Conservation (phyloP, 768 basidiomycete genomes). For the Termitomyces sp. region DNA sequence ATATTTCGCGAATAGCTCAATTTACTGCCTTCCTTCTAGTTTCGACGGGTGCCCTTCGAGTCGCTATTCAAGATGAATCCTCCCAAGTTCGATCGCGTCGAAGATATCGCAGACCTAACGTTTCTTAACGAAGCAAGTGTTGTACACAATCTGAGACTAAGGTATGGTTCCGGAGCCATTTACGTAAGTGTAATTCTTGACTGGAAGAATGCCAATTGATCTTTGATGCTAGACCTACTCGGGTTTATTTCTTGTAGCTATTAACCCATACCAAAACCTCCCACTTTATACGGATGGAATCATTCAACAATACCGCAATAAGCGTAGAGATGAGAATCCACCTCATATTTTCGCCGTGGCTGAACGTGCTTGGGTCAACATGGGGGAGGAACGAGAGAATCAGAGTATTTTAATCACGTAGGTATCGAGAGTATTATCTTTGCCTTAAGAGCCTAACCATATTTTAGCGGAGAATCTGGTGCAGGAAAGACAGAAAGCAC, state of each 20-base stretch:
- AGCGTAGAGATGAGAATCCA: constrained; percentile 86
- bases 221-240: constrained; percentile 71
- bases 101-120: constrained; percentile 97
- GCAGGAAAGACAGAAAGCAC: constrained; percentile 99
- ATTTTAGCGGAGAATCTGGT: constrained; percentile 88
- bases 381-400: constrained; percentile 95
- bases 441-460: constrained; percentile 11
- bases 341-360: constrained; percentile 98
- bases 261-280: constrained; percentile 93
- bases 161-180: constrained; percentile 90
- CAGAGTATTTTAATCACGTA: constrained; percentile 99
- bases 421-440: constrained; percentile 27
- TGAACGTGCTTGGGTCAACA: constrained; percentile 96
- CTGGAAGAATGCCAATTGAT: constrained; percentile 5
- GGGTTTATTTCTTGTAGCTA: constrained; percentile 95
- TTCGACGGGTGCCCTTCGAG: constrained; percentile 64
- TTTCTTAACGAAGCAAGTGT: constrained; percentile 98
- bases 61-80: constrained; percentile 95
- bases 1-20: not conserved
- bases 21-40: constrained; percentile 14
- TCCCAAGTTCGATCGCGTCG: constrained; percentile 96
- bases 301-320: constrained; percentile 86
- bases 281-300: constrained; percentile 90
- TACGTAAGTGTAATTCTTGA: constrained; percentile 58
- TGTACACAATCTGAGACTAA: constrained; percentile 91